Evolutionary conservation across 768 basidiomycete species (phyloP).

Genomic region (Mycena epipterygia): DNA sequence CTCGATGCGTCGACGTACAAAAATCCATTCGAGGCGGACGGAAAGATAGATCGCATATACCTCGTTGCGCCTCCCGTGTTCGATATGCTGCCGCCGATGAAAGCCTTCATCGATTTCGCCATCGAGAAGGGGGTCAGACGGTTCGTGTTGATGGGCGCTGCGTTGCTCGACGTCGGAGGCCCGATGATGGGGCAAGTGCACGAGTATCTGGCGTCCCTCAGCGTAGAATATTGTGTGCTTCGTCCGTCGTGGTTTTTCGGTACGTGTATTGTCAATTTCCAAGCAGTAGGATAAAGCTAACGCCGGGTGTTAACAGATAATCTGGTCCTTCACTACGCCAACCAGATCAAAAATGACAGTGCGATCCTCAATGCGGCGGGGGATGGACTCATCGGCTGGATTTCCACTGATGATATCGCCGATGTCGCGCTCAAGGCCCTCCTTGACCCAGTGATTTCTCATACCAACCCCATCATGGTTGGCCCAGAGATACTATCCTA

Average conservation of each 20-base stretch:
- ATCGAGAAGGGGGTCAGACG: conserved; percentile 51
- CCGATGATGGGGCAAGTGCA: conserved; percentile 48
- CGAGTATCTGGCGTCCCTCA: conserved; percentile 47
- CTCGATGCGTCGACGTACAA: conserved; percentile 47
- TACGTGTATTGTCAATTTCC: conserved; percentile 24
- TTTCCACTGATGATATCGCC: conserved; percentile 50
- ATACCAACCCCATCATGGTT: conserved; percentile 47
- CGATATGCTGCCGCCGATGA: conserved; percentile 38
- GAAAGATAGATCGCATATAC: conserved; percentile 47
- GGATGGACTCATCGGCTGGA: conserved; percentile 47
- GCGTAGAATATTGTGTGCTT: conserved; percentile 50
- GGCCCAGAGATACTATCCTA: conserved; percentile 49
- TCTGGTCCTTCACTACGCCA: conserved; percentile 36
- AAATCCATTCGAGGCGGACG: conserved; percentile 45
- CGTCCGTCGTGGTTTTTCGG: conserved; percentile 56
- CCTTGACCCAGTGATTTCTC: conserved; percentile 38
- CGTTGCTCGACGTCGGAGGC: conserved; percentile 38
- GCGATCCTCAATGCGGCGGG: conserved; percentile 44
- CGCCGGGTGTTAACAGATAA: conserved; percentile 46
- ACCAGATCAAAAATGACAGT: conserved; percentile 40
- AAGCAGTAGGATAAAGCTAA: background rate
- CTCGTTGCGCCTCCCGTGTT: conserved; percentile 41
- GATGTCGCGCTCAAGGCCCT: conserved; percentile 48
- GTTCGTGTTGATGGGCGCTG: conserved; percentile 48
- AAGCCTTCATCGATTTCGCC: too few species aligned